Percentiles rank a stretch among this genome's conserved stretches.
Conservation (phyloP, 2,329 filamentous ascomycete genomes). For the Tricladium varicosporioides region DNA sequence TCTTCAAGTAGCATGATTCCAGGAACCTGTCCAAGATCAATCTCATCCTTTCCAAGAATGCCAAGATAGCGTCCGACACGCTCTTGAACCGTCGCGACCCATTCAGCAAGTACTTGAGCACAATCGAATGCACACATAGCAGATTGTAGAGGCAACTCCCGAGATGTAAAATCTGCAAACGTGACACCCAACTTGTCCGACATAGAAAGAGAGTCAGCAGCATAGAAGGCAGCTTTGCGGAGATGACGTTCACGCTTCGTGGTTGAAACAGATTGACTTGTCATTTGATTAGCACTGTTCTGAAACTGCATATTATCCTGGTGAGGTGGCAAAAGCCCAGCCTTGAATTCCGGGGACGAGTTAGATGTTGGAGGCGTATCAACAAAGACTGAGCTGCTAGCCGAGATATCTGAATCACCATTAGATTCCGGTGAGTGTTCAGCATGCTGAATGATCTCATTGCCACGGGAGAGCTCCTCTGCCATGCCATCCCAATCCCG, state of each 20-base stretch:
- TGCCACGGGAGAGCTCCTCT: constrained; percentile 76
- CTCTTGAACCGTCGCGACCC: constrained; percentile 90
- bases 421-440: constrained; percentile 56
- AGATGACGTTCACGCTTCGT: constrained; percentile 82
- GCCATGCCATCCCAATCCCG: constrained; percentile 91
- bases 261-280: constrained; percentile 41
- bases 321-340: constrained; percentile 18
- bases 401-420: constrained; percentile 45
- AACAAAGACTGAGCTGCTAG: constrained; percentile 43
- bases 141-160: constrained; percentile 85
- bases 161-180: constrained; percentile 78
- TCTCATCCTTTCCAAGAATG: constrained; percentile 77
- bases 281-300: constrained; percentile 24
- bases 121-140: constrained; percentile 94
- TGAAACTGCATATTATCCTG: constrained; percentile 28
- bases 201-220: constrained; percentile 86
- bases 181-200: constrained; percentile 82
- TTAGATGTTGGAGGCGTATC: constrained; percentile 53
- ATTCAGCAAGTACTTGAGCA: constrained; percentile 89
- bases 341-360: constrained; percentile 42
- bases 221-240: constrained; percentile 92
- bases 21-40: constrained; percentile 77
- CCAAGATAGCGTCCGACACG: constrained; percentile 88
- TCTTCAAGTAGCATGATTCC: constrained; percentile 89
- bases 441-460: constrained; percentile 71